Evolutionary conservation across 73 alveolate genomes (phyloP), one percentile per base, ranked within the genome.

Genomic region (Paramecium pentaurelia): DNA sequence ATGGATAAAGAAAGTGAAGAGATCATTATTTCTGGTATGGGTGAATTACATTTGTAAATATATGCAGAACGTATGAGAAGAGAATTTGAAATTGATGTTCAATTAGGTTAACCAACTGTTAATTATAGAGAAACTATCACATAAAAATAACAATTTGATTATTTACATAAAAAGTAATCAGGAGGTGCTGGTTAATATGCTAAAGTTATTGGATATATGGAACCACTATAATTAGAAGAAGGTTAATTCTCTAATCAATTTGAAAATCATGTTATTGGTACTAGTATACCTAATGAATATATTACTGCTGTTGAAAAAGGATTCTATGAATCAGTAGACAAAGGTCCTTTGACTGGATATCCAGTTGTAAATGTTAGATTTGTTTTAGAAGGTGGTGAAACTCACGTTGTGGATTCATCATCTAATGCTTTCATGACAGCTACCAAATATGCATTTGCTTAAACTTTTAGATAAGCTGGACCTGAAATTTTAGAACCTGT

Each of bases 151-250:
- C 45, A 70, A 30, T 98, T 95, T 84, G 97, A 98, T 86, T 98
- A 96, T 86, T 86, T 96, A 6, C 99, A 98, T 86, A 98, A 98
- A 92, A 98, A 59, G 58, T 97, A 98, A 93, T 77, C 97, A 60
- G 99, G 99, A 25, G 99, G 99, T 32, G 98, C 99, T 47, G 99
- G 99, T 16, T 96, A 98, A 80, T 98, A 93, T 94, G 99, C 99
- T 28, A 97, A 95, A 92, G 98, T 89, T 47, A 89, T 89, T 18
- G 98, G 98, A 12, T 96, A 94, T 77, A 59, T 96, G 30, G 98
- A 96, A 70, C 98, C 98, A 54, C 51, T 58, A 10, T 58, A 73
- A 73, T 92, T 51, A 20, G 97, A 96, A 58, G 97, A 86, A 36
- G 95, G 94, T 8, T 95, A 92, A 45, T 70, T 92, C 22, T 40